These are phyloP conservation scores for Orbilia brochopaga DNA, from an alignment of 2,329 filamentous ascomycete species.

Conservation along the genomic window DNA sequence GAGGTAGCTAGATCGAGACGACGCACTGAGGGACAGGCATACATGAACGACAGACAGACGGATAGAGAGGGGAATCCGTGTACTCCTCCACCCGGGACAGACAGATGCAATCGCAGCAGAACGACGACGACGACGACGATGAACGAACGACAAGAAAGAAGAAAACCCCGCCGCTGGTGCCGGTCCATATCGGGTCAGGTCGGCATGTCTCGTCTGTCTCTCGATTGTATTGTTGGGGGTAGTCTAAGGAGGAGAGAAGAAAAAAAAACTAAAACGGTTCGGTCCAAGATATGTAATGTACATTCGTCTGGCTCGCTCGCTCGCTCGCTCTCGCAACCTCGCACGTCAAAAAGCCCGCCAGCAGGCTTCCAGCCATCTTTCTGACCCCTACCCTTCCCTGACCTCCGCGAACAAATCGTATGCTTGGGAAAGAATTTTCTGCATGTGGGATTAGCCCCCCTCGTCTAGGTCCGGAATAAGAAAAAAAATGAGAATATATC, in stretches of 20 bases:
- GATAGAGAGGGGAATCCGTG: slow-evolving; percentile 26
- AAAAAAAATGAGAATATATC: slow-evolving; percentile 50
- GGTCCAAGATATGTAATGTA: slow-evolving; percentile 52
- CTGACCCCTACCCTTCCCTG: slow-evolving; percentile 50
- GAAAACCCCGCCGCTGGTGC: slow-evolving; percentile 39
- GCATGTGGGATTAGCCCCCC: slow-evolving; percentile 52
- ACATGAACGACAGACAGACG: slow-evolving; percentile 17
- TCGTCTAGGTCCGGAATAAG: slow-evolving; percentile 49
- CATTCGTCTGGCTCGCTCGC: no score
- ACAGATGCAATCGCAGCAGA: slow-evolving; percentile 41
- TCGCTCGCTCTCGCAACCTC: slow-evolving; percentile 43
- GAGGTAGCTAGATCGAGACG: slow-evolving; percentile 3
- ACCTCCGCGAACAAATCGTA: slow-evolving; percentile 50
- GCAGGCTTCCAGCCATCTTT: slow-evolving; percentile 52
- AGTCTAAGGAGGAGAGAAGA: slow-evolving; percentile 25
- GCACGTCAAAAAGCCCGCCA: slow-evolving; percentile 25
- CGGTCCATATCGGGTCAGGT: slow-evolving; percentile 51
- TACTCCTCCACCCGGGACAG: slow-evolving; percentile 21
- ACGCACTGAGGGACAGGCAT: no score
- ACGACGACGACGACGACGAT: background rate
- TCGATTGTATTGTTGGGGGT: slow-evolving; percentile 52
- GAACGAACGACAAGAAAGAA: background rate
- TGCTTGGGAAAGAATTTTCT: slow-evolving; percentile 51
- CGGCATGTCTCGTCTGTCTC: slow-evolving; percentile 51
- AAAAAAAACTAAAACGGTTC: slow-evolving; percentile 50